phyloP scores from a whole-genome alignment of 768 basidiomycete genomes.

The Fomitopsis pulvina region DNA sequence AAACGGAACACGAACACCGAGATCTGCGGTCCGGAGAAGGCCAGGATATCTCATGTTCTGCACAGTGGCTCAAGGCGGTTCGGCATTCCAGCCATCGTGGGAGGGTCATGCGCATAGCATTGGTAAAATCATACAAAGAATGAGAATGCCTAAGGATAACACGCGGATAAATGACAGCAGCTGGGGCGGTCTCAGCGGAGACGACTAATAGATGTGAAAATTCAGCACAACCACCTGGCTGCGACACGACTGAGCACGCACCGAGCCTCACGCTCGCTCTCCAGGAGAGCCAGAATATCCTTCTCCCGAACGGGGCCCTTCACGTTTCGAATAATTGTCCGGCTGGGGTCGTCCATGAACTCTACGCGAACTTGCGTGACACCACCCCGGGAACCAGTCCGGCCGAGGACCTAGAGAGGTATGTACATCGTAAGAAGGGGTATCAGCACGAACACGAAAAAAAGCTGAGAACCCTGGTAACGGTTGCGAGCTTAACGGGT shows the following conservation, averaged over 20 bases:
- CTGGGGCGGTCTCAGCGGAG: slow-evolving; percentile 16
- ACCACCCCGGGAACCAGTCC: slow-evolving; percentile 98
- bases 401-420: slow-evolving; percentile 77
- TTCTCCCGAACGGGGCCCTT: slow-evolving; percentile 96
- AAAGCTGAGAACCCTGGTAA: slow-evolving; percentile 67
- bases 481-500: slow-evolving; percentile 96
- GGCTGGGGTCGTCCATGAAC: slow-evolving; percentile 95
- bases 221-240: not conserved
- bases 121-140: slow-evolving; percentile 18
- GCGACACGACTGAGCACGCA: slow-evolving; percentile 39
- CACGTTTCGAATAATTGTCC: slow-evolving; percentile 97
- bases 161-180: slow-evolving; percentile 11
- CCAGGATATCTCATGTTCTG: not conserved
- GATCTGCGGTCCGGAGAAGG: not conserved
- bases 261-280: slow-evolving; percentile 99
- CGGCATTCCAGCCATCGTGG: not conserved
- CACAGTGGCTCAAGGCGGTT: not conserved
- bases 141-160: slow-evolving; percentile 7
- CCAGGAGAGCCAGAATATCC: slow-evolving; percentile 94
- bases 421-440: slow-evolving; percentile 10
- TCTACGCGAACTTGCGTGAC: slow-evolving; percentile 99
- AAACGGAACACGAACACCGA: not conserved
- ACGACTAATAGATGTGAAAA: slow-evolving; percentile 8
- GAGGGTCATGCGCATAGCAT: slow-evolving; percentile 16
- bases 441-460: not conserved